A percentile compares a stretch with the other conserved stretches of the same genome.
phyloP scores from a whole-genome alignment of 345 rosid species.

The Carallia pectinifolia region DNA sequence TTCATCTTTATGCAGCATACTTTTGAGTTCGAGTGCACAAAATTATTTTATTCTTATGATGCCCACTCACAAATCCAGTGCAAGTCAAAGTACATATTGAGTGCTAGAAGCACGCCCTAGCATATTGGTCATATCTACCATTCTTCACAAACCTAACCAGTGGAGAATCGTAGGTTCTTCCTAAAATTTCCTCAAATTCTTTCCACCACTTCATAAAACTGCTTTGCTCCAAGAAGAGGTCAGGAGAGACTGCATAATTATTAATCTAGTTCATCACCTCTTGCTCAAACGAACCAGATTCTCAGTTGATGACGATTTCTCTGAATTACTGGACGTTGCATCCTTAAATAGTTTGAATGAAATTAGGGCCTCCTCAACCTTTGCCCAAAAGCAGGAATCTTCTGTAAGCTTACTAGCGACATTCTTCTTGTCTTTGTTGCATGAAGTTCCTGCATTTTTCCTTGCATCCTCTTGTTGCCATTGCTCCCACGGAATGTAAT shows the following conservation, averaged over 20 bases:
- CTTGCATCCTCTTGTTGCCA: slow-evolving; percentile 34
- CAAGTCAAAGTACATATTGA: too few relatives aligned
- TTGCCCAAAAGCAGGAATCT: slow-evolving; percentile 92
- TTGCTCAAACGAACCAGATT: slow-evolving; percentile 35
- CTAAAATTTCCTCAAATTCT: background rate
- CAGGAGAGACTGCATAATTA: slow-evolving; percentile 51
- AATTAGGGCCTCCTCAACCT: slow-evolving; percentile 64
- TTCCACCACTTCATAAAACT: slow-evolving; percentile 2
- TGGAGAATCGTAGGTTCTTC: background rate
- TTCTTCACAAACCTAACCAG: background rate
- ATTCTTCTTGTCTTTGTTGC: slow-evolving; percentile 13
- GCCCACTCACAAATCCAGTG: too few relatives aligned
- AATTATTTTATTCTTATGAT: too few relatives aligned
- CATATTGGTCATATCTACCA: background rate
- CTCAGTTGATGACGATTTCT: background rate
- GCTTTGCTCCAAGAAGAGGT: slow-evolving; percentile 53
- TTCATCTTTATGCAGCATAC: too few relatives aligned
- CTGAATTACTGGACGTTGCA: slow-evolving; percentile 10
- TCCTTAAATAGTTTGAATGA: slow-evolving; percentile 13
- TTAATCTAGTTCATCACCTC: slow-evolving; percentile 39
- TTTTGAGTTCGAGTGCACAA: too few relatives aligned
- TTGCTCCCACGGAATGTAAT: slow-evolving; percentile 46
- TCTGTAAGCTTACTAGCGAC: slow-evolving; percentile 32
- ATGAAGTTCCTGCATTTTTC: background rate
- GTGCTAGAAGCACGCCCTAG: background rate